Evolutionary conservation across 805 yeast species (phyloP), one percentile per base, ranked within the genome.

Genomic region (Wickerhamiella spandovensis): DNA sequence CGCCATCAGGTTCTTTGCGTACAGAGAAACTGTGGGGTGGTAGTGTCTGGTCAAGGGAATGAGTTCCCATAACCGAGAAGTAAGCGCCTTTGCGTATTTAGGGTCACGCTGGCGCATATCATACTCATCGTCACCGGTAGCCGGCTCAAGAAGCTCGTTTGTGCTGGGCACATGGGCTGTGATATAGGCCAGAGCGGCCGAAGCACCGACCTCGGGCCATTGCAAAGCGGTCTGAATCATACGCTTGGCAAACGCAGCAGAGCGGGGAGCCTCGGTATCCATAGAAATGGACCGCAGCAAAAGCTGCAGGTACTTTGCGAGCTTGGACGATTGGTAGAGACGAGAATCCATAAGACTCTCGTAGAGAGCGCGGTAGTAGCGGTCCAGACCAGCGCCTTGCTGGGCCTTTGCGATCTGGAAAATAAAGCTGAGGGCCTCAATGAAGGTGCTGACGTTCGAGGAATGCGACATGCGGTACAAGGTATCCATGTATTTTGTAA

Each of bases 81-180:
- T 75, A 43, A 79, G 80, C 5, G 97, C 97, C 63, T 85, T 75
- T n/a, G 97, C 86, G 63, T 67, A 87, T 56, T 77, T 74, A n/a
- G 98, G 98, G 63, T 92, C 97, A 64, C 97, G 79, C 62, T 85
- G 86, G 60, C 79, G 79, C 35, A 94, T 78, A 66, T 92, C 97
- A 63, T 92, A 92, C 12, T 51, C 47, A 10, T 54, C 57, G 9
- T 47, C 53, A 18, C 37, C 48, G 54, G 39, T 43, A 21, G 21
- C 38, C 2, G 41, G 85, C 61, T 78, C 71, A 51, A 92, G 66
- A 57, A 92, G 71, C 60, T 66, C 85, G 38, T 86, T 69, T 79
- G 86, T 81, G 64, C 96, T 96, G 12, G 92, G 70, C 48, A 86
- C 76, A 37, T 46, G 51, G 9, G 48, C 44, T 1, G 56, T 58